Evolutionary conservation across 768 basidiomycete species (phyloP).

Genomic region (Tephrocybe sp.): DNA sequence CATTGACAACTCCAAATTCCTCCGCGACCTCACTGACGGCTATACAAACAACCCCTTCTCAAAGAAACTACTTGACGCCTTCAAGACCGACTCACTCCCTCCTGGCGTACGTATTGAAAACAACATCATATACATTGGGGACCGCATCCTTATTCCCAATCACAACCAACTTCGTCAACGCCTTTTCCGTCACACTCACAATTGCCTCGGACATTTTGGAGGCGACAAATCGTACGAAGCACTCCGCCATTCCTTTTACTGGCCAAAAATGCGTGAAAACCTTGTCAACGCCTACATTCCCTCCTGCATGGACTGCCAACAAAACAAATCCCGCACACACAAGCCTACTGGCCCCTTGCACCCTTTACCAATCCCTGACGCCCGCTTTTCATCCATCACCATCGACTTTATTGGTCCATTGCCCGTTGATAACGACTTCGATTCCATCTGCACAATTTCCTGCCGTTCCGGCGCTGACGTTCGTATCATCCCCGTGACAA

Average conservation of each 20-base stretch:
- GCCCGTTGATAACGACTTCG: not conserved
- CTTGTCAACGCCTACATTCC: conserved; percentile 4
- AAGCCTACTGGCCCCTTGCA: not conserved
- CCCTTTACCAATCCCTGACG: not conserved
- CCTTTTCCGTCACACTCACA: conserved; percentile 26
- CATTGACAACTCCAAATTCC: too few species aligned
- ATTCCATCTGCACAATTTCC: not conserved
- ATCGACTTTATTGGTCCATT: not conserved
- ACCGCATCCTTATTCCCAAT: conserved; percentile 20
- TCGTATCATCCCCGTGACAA: not conserved
- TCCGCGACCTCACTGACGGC: too few species aligned
- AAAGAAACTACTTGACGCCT: conserved; percentile 3
- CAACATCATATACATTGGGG: conserved; percentile 22
- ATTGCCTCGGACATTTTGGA: conserved; percentile 31
- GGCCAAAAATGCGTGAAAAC: conserved; percentile 30
- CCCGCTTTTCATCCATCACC: not conserved
- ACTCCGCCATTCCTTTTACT: conserved; percentile 23
- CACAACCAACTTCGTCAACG: conserved; percentile 17
- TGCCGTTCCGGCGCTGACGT: not conserved
- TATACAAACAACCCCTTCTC: too few species aligned
- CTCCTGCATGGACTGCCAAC: not conserved
- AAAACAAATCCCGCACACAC: not conserved
- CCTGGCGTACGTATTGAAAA: not conserved
- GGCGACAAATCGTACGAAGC: conserved; percentile 27
- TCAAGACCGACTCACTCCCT: not conserved